phyloP scores from a whole-genome alignment of 2,329 filamentous ascomycete genomes.

The Paecilomyces formosus region DNA sequence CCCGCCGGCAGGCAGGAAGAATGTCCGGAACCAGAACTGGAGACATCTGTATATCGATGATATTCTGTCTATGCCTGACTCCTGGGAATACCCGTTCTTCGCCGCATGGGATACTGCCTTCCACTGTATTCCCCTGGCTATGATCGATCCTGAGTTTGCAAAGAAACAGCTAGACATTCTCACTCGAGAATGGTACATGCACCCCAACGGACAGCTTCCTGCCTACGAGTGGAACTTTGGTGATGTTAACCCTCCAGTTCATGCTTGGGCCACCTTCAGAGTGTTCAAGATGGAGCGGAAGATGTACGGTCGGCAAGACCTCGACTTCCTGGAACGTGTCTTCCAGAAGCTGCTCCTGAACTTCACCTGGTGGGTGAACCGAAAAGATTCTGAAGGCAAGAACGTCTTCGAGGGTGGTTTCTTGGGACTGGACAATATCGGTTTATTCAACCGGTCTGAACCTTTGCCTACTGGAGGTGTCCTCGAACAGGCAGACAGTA shows the following conservation, averaged over 20 bases:
- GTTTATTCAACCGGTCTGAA: constrained; percentile 93
- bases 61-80: constrained; percentile 94
- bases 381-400: constrained; percentile 89
- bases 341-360: constrained; percentile 95
- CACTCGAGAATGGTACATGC: constrained; percentile 97
- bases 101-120: constrained; percentile 96
- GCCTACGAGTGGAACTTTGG: constrained; percentile 98
- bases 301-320: constrained; percentile 86
- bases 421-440: constrained; percentile 92
- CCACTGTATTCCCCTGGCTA: constrained; percentile 89
- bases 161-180: constrained; percentile 97
- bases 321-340: constrained; percentile 91
- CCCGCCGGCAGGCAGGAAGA: constrained; percentile 71
- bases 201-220: constrained; percentile 90
- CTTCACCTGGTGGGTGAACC: constrained; percentile 99
- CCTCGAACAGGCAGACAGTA: constrained; percentile 93
- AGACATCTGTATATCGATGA: constrained; percentile 93
- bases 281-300: constrained; percentile 98
- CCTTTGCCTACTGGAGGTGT: constrained; percentile 88
- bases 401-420: constrained; percentile 97
- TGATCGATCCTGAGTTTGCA: constrained; percentile 96
- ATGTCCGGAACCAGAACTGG: constrained; percentile 81
- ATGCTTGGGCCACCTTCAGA: constrained; percentile 92
- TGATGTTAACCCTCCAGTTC: constrained; percentile 92
- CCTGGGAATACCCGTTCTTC: constrained; percentile 98